These are phyloP conservation scores for Coleophoma eucalyptorum DNA, from an alignment of 2,329 filamentous ascomycete species.

Conservation along the genomic window DNA sequence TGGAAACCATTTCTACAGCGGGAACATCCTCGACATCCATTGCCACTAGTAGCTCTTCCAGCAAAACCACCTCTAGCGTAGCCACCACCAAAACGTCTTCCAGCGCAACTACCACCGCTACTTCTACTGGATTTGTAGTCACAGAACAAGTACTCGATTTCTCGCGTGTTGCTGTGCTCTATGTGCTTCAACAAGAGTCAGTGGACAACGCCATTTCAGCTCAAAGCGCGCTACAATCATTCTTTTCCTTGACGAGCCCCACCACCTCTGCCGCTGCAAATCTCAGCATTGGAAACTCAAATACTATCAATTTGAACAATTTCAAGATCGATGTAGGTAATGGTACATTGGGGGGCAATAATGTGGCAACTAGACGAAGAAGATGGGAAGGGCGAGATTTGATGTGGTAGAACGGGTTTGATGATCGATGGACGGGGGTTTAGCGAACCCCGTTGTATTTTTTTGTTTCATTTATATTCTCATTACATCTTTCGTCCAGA, in stretches of 20 bases:
- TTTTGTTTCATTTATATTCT: too few relatives aligned
- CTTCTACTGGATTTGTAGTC: constrained; percentile 37
- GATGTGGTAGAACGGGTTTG: too few relatives aligned
- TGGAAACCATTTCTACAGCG: constrained; percentile 3
- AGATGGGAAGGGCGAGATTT: too few relatives aligned
- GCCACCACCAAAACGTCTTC: constrained; percentile 11
- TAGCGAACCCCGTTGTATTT: too few relatives aligned
- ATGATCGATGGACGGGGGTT: too few relatives aligned
- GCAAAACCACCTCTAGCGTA: constrained; percentile 7
- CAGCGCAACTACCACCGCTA: constrained; percentile 13
- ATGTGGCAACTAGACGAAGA: not conserved
- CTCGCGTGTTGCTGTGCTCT: constrained; percentile 58
- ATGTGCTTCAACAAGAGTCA: constrained; percentile 52
- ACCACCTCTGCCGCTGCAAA: constrained; percentile 18
- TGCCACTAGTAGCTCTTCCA: constrained; percentile 2
- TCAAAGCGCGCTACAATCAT: constrained; percentile 49
- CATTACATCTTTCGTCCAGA: too few relatives aligned
- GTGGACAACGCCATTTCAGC: constrained; percentile 48
- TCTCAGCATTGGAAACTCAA: constrained; percentile 21
- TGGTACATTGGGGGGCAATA: constrained; percentile 11
- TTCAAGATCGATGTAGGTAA: constrained; percentile 12
- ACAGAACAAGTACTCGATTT: constrained; percentile 60
- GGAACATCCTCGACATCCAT: not conserved
- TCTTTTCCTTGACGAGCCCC: constrained; percentile 38
- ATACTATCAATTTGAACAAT: constrained; percentile 17